Evolutionary conservation across 202 grass and related monocot species (phyloP), one percentile per base, ranked within the genome.

Genomic region (Carex arenaria): DNA sequence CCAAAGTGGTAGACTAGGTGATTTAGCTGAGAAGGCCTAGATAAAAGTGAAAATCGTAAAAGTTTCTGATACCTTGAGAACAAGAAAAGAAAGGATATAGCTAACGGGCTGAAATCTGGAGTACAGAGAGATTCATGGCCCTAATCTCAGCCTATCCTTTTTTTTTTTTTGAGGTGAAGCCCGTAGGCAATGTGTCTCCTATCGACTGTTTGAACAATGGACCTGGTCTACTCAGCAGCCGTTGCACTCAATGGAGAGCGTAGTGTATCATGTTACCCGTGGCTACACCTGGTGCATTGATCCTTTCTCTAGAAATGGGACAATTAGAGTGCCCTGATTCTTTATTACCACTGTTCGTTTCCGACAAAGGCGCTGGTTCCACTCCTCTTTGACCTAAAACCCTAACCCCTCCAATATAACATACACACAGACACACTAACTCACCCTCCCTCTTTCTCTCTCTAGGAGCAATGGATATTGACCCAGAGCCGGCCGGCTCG

Each of bases 391-490:
- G 2, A 9, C 43, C 61, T 65, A 67, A 82, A 82, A 82, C 79
- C 79, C 79, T 82, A 84, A 84, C 14, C 82, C 82, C 55, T 49
- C 17, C 18, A 10, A 10, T 11, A 10, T 11, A 23, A 49, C 40
- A 71, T 18, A 31, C 62, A 4, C 8, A 3, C 38, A 4, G 4
- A 34, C 32, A 6, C 5, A 6, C 38, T 36, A 0, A 40, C 38
- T 7, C 5, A 40, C 38, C 38, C 23, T 5, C 28, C 54, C 40
- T 28, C 4, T 53, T 56, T 34, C 69, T 45, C 54, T 30, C 57
- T 36, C 31, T 9, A 45, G 6, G 20, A 55, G 61, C 4, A 47
- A 95, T 95, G 93, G 90, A 95, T 22, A 79, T 93, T 4, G 89
- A 91, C 80, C 47, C 90, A 11, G 80, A 88, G 49, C 77, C 76